A percentile compares a stretch with the other conserved stretches of the same genome.
Evolutionary conservation across 495 filamentous ascomycete species (phyloP).

Genomic region (Cairneyella variabilis): DNA sequence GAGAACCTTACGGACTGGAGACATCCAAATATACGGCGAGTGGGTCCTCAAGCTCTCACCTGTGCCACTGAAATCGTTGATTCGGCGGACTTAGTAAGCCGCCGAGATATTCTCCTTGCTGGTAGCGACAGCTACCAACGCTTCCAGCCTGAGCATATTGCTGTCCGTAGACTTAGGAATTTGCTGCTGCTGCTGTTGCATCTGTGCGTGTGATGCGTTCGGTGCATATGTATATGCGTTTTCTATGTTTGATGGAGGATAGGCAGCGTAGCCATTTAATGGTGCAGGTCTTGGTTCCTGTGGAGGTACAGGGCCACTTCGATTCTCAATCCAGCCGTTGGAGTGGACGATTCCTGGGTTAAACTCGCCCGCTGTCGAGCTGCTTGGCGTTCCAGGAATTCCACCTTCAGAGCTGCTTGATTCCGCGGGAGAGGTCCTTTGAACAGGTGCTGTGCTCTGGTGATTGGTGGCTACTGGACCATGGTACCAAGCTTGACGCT

Average conservation of each 20-base stretch:
- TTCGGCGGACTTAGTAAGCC: constrained; percentile 6
- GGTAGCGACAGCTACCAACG: constrained; percentile 85
- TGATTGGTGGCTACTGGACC: constrained; percentile 44
- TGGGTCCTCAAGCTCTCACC: too few relatives aligned
- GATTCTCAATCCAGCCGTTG: constrained; percentile 22
- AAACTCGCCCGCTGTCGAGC: constrained; percentile 8
- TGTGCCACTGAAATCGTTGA: neutral
- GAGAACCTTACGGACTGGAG: too few relatives aligned
- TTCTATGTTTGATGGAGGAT: constrained; percentile 5
- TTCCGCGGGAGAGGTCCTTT: constrained; percentile 65
- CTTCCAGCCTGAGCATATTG: constrained; percentile 71
- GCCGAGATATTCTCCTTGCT: constrained; percentile 66
- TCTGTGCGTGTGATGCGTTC: constrained; percentile 4
- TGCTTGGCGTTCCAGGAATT: constrained; percentile 18
- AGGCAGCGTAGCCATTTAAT: constrained; percentile 6
- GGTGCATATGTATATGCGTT: constrained; percentile 16
- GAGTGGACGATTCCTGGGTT: constrained; percentile 24
- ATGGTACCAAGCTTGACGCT: constrained; percentile 68
- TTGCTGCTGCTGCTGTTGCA: constrained; percentile 20
- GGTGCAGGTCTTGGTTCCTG: constrained; percentile 2
- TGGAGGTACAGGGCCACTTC: neutral
- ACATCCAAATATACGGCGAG: too few relatives aligned
- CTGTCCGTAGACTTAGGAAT: constrained; percentile 32
- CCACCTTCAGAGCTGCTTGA: constrained; percentile 68
- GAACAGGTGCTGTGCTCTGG: constrained; percentile 21